phyloP scores from a whole-genome alignment of 2,329 filamentous ascomycete species.

The Colletotrichum lupini region DNA sequence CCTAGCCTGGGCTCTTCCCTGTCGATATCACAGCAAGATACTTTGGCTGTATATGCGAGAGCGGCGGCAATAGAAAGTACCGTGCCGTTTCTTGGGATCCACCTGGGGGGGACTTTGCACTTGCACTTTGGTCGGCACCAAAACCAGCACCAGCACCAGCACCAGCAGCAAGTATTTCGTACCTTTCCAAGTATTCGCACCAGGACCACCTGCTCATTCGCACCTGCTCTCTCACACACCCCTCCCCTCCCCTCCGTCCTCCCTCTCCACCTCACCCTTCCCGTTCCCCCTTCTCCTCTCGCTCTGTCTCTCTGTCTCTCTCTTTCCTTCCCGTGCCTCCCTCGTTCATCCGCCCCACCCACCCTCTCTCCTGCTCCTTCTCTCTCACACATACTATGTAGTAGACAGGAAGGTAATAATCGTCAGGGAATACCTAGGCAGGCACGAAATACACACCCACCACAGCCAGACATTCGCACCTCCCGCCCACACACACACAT shows the following conservation, averaged over 20 bases:
- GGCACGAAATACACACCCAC: too few relatives aligned
- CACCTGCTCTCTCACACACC: neutral
- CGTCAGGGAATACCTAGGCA: too few relatives aligned
- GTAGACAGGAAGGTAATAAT: too few relatives aligned
- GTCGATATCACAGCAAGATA: neutral
- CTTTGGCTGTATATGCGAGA: neutral
- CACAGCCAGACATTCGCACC: neutral
- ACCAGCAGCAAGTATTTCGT: neutral
- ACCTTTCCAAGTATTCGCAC: neutral
- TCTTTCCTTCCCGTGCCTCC: neutral
- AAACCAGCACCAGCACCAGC: neutral
- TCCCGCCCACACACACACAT: neutral
- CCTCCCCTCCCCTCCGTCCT: neutral
- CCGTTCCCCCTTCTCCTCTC: neutral
- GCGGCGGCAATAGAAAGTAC: neutral
- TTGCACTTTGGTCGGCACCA: conserved; percentile 2
- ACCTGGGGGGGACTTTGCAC: neutral
- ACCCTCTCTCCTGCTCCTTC: neutral
- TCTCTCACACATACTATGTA: neutral
- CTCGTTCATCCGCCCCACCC: neutral
- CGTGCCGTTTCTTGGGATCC: neutral
- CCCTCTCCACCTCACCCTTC: neutral
- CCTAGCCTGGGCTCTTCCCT: conserved; percentile 26
- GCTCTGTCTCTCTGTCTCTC: conserved; percentile 1
- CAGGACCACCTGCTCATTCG: neutral